Percentiles rank a stretch among this genome's conserved stretches.
phyloP scores from a whole-genome alignment of 164 flowering plant species.

The Stephania cephalantha region DNA sequence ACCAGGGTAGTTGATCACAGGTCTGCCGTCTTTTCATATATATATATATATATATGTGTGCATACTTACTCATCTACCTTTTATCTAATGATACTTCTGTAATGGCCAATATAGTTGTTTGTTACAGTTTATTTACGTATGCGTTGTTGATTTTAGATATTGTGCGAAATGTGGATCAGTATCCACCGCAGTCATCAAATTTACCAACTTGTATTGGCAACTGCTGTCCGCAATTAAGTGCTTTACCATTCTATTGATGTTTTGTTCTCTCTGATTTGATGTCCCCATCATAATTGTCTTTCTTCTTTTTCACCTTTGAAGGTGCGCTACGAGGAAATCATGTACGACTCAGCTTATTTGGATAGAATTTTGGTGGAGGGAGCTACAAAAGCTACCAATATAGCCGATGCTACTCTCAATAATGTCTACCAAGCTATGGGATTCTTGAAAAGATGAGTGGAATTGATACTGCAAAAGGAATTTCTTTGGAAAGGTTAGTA shows the following conservation, averaged over 20 bases:
- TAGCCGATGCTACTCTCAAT: constrained; percentile 73
- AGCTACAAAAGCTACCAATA: constrained; percentile 63
- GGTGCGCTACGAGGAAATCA: constrained; percentile 78
- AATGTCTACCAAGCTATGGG: constrained; percentile 96
- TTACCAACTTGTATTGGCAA: neutral
- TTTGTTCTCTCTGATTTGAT: constrained; percentile 7
- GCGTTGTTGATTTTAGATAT: neutral
- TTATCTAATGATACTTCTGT: neutral
- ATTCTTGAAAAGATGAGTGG: constrained; percentile 57
- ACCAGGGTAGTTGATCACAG: neutral
- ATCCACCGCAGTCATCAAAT: constrained; percentile 6
- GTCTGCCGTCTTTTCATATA: neutral
- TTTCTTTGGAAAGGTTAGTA: constrained; percentile 18
- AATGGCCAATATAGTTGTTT: neutral
- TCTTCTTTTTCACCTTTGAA: constrained; percentile 23
- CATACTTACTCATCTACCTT: neutral
- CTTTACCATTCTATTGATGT: constrained; percentile 4
- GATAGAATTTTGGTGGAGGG: constrained; percentile 71
- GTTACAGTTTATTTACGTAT: neutral
- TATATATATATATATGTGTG: neutral
- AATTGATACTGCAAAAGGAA: constrained; percentile 20
- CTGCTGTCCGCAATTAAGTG: neutral
- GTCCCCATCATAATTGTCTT: constrained; percentile 8
- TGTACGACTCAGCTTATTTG: constrained; percentile 64
- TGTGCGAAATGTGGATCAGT: neutral